These are phyloP conservation scores for Zygoascus sp. DNA, from an alignment of 1,139 yeast genomes.

Conservation along the genomic window DNA sequence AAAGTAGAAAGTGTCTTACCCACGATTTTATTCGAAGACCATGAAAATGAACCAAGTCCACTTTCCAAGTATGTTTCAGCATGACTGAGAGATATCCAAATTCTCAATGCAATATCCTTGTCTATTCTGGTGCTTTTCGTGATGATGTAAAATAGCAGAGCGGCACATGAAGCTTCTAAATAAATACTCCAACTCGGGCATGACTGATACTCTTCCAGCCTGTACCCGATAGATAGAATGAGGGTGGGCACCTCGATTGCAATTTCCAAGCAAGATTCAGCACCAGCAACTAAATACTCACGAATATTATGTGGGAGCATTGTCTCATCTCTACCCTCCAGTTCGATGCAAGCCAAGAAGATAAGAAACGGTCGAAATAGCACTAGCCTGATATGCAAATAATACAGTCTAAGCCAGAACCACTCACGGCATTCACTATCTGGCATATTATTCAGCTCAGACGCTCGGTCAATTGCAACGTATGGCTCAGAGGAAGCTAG, in stretches of 20 bases:
- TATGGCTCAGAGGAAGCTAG: constrained; percentile 11
- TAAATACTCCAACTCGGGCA: constrained; percentile 14
- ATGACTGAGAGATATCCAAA: constrained; percentile 15
- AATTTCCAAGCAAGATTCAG: constrained; percentile 12
- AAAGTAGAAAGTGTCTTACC: constrained; percentile 11
- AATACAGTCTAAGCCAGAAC: constrained; percentile 15
- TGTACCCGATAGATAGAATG: constrained; percentile 14
- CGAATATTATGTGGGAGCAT: constrained; percentile 9
- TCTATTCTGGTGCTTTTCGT: constrained; percentile 8
- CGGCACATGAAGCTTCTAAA: constrained; percentile 15
- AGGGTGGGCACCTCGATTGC: constrained; percentile 15
- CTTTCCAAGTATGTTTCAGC: constrained; percentile 15
- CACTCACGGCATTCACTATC: constrained; percentile 15
- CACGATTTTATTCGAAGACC: constrained; percentile 8
- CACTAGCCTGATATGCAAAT: constrained; percentile 12
- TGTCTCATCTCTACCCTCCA: not conserved
- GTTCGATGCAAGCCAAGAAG: constrained; percentile 13
- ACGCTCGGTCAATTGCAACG: constrained; percentile 10
- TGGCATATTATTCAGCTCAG: constrained; percentile 9
- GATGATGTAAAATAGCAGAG: constrained; percentile 13
- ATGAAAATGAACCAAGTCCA: constrained; percentile 10
- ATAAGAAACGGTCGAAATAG: constrained; percentile 15
- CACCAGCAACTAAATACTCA: constrained; percentile 9
- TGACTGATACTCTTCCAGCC: constrained; percentile 9
- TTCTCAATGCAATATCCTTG: constrained; percentile 14